Evolutionary conservation across 176 grass and related monocot genomes (phyloP).

Genomic region (Miscanthus lutarioriparius): DNA sequence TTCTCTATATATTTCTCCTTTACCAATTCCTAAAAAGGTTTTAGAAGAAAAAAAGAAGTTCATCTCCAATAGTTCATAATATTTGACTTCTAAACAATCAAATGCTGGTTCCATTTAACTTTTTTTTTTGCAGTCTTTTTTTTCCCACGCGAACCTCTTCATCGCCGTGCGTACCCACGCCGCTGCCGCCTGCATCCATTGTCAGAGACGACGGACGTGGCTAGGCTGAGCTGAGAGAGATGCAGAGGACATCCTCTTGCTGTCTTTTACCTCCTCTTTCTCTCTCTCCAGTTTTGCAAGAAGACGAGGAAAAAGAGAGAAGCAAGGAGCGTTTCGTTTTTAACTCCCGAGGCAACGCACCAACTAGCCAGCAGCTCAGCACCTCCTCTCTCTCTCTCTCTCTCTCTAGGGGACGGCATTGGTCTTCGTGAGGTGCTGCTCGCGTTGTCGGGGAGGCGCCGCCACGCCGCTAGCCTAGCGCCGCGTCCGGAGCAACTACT

Average conservation of each 20-base stretch:
- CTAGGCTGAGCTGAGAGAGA: neutral
- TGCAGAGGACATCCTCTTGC: neutral
- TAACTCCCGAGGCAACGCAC: constrained; percentile 43
- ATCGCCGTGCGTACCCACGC: too few species aligned
- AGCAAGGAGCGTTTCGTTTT: constrained; percentile 41
- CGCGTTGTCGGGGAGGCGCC: constrained; percentile 39
- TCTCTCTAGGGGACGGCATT: constrained; percentile 3
- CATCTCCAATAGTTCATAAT: too few species aligned
- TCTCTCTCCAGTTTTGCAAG: neutral
- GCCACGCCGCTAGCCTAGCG: constrained; percentile 14
- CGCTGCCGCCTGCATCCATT: too few species aligned
- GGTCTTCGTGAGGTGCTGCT: constrained; percentile 38
- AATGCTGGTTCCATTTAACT: too few species aligned
- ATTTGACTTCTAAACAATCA: too few species aligned
- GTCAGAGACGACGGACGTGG: neutral
- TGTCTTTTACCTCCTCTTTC: neutral
- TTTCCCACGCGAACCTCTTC: too few species aligned
- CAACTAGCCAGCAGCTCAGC: constrained; percentile 13
- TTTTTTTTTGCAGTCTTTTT: too few species aligned
- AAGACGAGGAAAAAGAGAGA: constrained; percentile 4
- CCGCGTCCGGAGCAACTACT: constrained; percentile 2
- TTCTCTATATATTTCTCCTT: too few species aligned
- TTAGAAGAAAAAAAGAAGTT: too few species aligned
- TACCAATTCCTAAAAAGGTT: too few species aligned
- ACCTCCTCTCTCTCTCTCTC: neutral